These are phyloP conservation scores for Phyllostachys edulis DNA, from an alignment of 176 grass and related monocot species.

Conservation along the genomic window DNA sequence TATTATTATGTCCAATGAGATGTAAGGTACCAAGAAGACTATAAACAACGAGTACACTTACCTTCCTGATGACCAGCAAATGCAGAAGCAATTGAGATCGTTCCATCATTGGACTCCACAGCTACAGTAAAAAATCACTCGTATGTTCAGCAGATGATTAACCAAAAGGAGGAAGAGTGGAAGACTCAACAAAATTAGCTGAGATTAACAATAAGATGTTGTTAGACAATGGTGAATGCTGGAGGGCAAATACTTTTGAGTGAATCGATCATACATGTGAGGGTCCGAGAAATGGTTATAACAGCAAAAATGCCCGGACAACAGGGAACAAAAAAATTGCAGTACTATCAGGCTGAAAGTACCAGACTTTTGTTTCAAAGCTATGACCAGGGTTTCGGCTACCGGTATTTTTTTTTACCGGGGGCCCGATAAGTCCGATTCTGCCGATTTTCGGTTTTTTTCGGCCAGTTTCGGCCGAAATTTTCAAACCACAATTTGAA, in stretches of 20 bases:
- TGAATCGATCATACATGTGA: neutral
- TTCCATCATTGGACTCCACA: conserved; percentile 69
- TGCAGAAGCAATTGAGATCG: conserved; percentile 84
- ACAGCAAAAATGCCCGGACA: neutral
- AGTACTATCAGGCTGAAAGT: too few relatives aligned
- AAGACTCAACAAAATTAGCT: neutral
- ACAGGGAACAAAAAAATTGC: neutral
- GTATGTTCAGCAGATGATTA: neutral
- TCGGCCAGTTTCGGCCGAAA: too few relatives aligned
- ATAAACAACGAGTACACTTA: neutral
- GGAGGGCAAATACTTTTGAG: neutral
- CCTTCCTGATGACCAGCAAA: conserved; percentile 82
- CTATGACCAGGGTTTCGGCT: neutral
- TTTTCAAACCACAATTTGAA: too few relatives aligned
- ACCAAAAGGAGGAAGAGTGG: neutral
- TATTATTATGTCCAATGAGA: neutral
- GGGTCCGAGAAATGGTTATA: neutral
- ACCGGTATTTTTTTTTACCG: too few relatives aligned
- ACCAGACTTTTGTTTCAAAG: neutral
- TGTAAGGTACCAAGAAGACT: neutral
- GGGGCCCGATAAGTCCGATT: too few relatives aligned
- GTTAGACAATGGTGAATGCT: neutral
- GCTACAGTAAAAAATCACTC: conserved; percentile 38
- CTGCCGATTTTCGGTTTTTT: too few relatives aligned
- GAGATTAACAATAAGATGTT: neutral